phyloP scores from a whole-genome alignment of 2,329 filamentous ascomycete species.

The Arthroderma sp. region DNA sequence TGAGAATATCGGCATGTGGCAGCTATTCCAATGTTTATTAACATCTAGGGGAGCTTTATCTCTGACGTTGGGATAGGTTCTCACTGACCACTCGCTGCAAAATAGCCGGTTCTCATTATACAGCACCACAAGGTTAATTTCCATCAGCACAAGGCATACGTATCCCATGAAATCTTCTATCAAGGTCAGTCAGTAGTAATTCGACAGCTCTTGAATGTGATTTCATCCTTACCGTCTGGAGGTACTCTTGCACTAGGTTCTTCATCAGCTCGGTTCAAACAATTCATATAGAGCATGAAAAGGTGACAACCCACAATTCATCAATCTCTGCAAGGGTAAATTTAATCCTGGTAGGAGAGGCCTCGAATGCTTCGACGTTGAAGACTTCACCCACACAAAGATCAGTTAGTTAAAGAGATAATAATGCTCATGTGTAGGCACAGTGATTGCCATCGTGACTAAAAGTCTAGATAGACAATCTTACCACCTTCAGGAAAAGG shows the following conservation, averaged over 20 bases:
- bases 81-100: slow-evolving; percentile 9
- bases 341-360: slow-evolving; percentile 3
- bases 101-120: slow-evolving; percentile 9
- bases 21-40: slow-evolving; percentile 12
- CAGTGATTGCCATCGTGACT: background rate
- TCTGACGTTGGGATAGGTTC: background rate
- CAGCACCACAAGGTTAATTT: slow-evolving; percentile 8
- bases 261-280: background rate
- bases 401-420: background rate
- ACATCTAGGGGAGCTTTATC: background rate
- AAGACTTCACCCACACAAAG: slow-evolving; percentile 5
- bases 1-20: slow-evolving; percentile 32
- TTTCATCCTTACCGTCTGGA: background rate
- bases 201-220: too few relatives aligned
- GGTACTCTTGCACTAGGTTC: background rate
- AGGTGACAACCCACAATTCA: slow-evolving; percentile 7
- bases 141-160: slow-evolving; percentile 8
- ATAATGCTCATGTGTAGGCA: background rate
- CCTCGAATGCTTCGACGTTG: slow-evolving; percentile 8
- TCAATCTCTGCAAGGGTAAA: slow-evolving; percentile 11
- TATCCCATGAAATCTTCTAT: slow-evolving; percentile 10
- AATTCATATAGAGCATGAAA: background rate
- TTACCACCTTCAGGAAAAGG: slow-evolving; percentile 25
- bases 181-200: background rate
- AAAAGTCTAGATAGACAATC: background rate